phyloP scores from a whole-genome alignment of 2,329 filamentous ascomycete genomes.

The Xylariaceae sp. region DNA sequence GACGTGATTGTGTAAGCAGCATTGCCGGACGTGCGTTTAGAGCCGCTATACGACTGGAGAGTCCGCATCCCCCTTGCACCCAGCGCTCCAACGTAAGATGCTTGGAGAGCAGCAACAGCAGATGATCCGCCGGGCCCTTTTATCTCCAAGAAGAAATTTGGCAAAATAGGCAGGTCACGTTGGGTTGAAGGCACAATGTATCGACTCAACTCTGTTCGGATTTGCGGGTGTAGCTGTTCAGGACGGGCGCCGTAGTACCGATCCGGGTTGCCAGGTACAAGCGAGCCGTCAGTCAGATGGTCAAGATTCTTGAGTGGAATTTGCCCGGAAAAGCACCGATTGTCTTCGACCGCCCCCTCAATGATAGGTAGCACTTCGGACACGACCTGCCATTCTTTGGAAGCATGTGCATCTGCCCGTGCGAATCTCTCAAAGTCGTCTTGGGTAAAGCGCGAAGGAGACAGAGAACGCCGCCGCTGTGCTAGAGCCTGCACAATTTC shows the following conservation, averaged over 20 bases:
- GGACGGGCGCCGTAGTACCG: slow-evolving; percentile 7
- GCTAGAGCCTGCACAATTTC: slow-evolving; percentile 5
- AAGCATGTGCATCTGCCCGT: slow-evolving; percentile 4
- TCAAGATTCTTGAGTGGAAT: slow-evolving; percentile 9
- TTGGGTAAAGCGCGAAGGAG: slow-evolving; percentile 16
- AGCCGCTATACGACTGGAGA: slow-evolving; percentile 31
- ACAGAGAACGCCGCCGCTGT: slow-evolving; percentile 15
- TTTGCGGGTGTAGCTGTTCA: slow-evolving; percentile 3
- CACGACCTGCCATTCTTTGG: neutral
- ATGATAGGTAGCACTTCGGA: slow-evolving; percentile 3
- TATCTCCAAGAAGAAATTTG: slow-evolving; percentile 19
- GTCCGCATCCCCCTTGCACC: slow-evolving; percentile 33
- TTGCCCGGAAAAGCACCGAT: neutral
- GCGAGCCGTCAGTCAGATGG: neutral
- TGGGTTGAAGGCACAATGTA: slow-evolving; percentile 23
- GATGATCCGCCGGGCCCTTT: slow-evolving; percentile 24
- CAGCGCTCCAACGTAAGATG: slow-evolving; percentile 33
- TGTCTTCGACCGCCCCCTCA: neutral
- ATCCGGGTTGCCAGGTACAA: slow-evolving; percentile 11
- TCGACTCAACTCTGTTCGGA: slow-evolving; percentile 5
- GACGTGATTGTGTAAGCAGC: slow-evolving; percentile 11
- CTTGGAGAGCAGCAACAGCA: slow-evolving; percentile 28
- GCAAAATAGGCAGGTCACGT: slow-evolving; percentile 13
- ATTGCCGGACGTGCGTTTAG: slow-evolving; percentile 8
- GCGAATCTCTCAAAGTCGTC: slow-evolving; percentile 21